Evolutionary conservation across 768 basidiomycete genomes (phyloP), one percentile per base, ranked within the genome.

Genomic region (Leccinum truebloodii): DNA sequence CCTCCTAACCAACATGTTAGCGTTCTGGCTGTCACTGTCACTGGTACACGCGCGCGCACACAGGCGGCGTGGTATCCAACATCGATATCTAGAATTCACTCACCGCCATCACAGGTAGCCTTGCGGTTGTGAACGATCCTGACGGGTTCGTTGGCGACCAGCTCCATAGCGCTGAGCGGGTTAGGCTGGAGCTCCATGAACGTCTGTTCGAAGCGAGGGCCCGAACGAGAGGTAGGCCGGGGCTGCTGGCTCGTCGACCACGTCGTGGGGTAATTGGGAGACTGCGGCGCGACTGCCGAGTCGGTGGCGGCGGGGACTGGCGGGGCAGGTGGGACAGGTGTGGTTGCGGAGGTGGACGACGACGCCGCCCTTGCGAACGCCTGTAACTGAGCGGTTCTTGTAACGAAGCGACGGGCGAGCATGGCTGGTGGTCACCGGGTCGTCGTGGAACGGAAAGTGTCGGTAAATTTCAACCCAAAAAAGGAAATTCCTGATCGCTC

Each of bases 81-180:
- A 53, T 37, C 6, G n/a, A 44, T 10, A 44, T 44, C 41, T n/a
- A 5, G 41, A 4, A n/a, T 44, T 5, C 41, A 79, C 92, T 67
- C 65, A 98, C 97, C 96, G 69, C 97, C 97, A 73, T 99, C 96
- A 73, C 97, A 99, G 53, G 88, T 81, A 2, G 94, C 95, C 74
- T 86, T 93, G 67, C 96, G 82, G 20, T 86, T 90, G 50, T 92
- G 75, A 10, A 96, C 88, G 50, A 94, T 71, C 55, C 89, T 81
- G 58, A 96, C 83, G 8, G 96, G 95, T 74, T 97, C 94, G 64
- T 92, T 81, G 53, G 82, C 82, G 66, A 98, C 83, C 68, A 98
- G 81, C 63, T 89, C 89, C 89, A 98, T 95, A 2, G 96, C 97
- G 61, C 92, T 92, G 63, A 89, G 80, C 13, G 96, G 89, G 59